Evolutionary conservation across 768 basidiomycete species (phyloP).

Genomic region (Pisolithus tinctorius): DNA sequence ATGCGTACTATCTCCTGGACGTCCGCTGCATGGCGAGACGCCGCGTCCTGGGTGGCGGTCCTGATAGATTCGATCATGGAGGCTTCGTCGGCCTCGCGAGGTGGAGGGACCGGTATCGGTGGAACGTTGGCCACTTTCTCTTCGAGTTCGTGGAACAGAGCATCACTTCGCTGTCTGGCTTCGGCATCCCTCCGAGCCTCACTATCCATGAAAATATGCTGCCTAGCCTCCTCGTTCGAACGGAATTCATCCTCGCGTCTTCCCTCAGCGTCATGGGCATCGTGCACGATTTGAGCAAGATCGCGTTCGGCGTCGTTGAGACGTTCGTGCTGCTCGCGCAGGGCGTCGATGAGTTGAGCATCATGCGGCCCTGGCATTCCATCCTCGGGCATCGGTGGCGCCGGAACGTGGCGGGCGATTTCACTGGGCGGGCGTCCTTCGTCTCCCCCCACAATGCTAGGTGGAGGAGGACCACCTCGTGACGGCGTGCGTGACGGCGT

Average conservation of each 20-base stretch:
- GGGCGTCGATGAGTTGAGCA: slow-evolving; percentile 36
- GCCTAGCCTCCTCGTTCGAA: slow-evolving; percentile 56
- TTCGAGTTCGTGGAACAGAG: slow-evolving; percentile 21
- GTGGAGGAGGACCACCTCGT: slow-evolving; percentile 8
- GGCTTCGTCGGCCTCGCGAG: slow-evolving; percentile 18
- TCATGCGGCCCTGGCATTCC: slow-evolving; percentile 21
- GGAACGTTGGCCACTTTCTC: slow-evolving; percentile 20
- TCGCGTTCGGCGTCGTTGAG: slow-evolving; percentile 50
- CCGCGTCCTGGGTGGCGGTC: slow-evolving; percentile 45
- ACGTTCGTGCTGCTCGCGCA: slow-evolving; percentile 42
- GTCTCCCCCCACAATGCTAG: slow-evolving; percentile 15
- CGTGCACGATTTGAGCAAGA: slow-evolving; percentile 40
- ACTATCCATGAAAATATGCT: slow-evolving; percentile 51
- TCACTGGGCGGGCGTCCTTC: slow-evolving; percentile 15
- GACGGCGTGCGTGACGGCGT: slow-evolving; percentile 11
- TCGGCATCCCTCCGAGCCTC: slow-evolving; percentile 56
- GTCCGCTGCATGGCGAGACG: slow-evolving; percentile 48
- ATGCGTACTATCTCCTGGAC: slow-evolving; percentile 50
- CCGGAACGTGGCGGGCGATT: slow-evolving; percentile 20
- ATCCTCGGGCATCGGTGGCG: slow-evolving; percentile 11
- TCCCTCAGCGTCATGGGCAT: slow-evolving; percentile 54
- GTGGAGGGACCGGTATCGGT: slow-evolving; percentile 15
- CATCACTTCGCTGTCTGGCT: slow-evolving; percentile 32
- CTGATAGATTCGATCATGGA: slow-evolving; percentile 33
- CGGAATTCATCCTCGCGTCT: slow-evolving; percentile 60